These are phyloP conservation scores for Agapanthus africanus DNA, from an alignment of 106 monocot genomes.

Conservation along the genomic window DNA sequence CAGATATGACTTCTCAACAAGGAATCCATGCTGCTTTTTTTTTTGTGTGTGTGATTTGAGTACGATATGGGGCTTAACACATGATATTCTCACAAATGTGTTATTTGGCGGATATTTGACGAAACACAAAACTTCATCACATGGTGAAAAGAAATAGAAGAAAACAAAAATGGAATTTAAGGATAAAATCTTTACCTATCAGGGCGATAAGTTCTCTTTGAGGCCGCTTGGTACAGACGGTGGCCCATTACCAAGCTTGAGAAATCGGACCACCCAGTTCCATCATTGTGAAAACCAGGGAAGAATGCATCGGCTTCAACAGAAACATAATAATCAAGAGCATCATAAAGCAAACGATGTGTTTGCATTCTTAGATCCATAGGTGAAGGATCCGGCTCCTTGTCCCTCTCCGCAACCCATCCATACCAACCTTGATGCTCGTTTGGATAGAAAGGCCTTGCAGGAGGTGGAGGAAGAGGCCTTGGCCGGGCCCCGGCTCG, in stretches of 20 bases:
- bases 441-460: slow-evolving; percentile 57
- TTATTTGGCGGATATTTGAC: no score
- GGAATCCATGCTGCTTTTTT: no score
- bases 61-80: no score
- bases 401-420: slow-evolving; percentile 56
- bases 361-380: slow-evolving; percentile 55
- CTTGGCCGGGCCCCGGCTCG: slow-evolving; percentile 67
- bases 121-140: background rate
- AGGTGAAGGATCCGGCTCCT: slow-evolving; percentile 58
- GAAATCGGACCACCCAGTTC: slow-evolving; percentile 69
- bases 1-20: no score
- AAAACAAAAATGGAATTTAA: background rate
- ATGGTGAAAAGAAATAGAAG: background rate
- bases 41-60: no score
- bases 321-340: slow-evolving; percentile 83
- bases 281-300: slow-evolving; percentile 76
- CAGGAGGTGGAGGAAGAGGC: slow-evolving; percentile 82
- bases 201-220: slow-evolving; percentile 65
- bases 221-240: slow-evolving; percentile 50
- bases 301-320: slow-evolving; percentile 89
- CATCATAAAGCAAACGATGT: slow-evolving; percentile 83
- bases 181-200: slow-evolving; percentile 43
- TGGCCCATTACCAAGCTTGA: slow-evolving; percentile 93
- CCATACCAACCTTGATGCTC: slow-evolving; percentile 97
- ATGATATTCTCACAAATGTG: no score